These are phyloP conservation scores for Tricholoma flavovirens DNA, from an alignment of 768 basidiomycete species.

Conservation along the genomic window DNA sequence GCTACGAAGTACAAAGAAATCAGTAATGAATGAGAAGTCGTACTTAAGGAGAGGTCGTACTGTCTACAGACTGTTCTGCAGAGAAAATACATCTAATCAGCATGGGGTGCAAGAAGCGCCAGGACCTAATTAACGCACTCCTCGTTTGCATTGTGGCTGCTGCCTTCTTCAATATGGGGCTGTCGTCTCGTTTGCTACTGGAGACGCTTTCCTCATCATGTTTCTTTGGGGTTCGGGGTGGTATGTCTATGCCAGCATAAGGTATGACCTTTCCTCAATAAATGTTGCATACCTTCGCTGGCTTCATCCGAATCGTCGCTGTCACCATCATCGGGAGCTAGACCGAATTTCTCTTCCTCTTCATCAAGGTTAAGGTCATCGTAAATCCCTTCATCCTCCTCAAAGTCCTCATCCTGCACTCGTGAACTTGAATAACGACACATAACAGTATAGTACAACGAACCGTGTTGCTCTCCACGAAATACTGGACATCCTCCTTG, in stretches of 20 bases:
- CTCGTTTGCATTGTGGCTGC: conserved; percentile 54
- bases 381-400: conserved; percentile 95
- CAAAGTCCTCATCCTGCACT: conserved; percentile 89
- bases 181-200: conserved; percentile 72
- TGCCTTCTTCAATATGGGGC: conserved; percentile 78
- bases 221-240: conserved; percentile 68
- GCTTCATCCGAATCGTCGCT: conserved; percentile 71
- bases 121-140: conserved; percentile 46
- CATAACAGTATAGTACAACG: conserved; percentile 28
- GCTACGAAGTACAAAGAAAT: conserved; percentile 25
- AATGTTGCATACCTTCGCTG: conserved; percentile 57
- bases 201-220: conserved; percentile 74
- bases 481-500: conserved; percentile 94
- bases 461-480: conserved; percentile 93
- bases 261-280: not conserved
- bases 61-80: conserved; percentile 66
- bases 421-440: conserved; percentile 1
- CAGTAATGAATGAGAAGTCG: not conserved
- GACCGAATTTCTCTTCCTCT: conserved; percentile 90
- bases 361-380: conserved; percentile 97
- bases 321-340: conserved; percentile 70
- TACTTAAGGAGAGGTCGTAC: conserved; percentile 31
- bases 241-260: conserved; percentile 41
- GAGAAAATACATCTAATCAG: conserved; percentile 10
- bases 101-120: conserved; percentile 1